Conservation (phyloP, 495 filamentous ascomycete species). For the Penicillium fimorum region DNA sequence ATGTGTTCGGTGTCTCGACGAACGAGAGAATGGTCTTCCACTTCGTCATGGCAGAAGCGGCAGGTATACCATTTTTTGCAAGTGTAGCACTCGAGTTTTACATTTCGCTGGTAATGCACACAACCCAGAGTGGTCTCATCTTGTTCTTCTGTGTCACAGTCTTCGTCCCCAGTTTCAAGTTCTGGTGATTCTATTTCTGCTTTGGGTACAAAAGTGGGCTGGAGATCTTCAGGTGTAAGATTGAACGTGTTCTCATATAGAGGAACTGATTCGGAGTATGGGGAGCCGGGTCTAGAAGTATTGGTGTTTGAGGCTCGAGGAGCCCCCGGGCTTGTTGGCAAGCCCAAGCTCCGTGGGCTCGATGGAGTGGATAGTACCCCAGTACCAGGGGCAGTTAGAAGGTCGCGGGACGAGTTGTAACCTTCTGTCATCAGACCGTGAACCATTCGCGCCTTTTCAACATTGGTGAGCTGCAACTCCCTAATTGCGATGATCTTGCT, state of each 20-base stretch:
- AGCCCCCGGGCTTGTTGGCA: constrained; percentile 35
- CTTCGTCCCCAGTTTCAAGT: constrained; percentile 41
- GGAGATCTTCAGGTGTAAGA: constrained; percentile 68
- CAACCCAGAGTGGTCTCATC: constrained; percentile 66
- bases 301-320: constrained; percentile 18
- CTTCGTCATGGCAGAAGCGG: constrained; percentile 88
- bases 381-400: constrained; percentile 28
- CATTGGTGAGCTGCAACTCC: constrained; percentile 55
- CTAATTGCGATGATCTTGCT: constrained; percentile 77
- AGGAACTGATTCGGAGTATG: constrained; percentile 29
- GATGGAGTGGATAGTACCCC: constrained; percentile 30
- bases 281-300: constrained; percentile 29
- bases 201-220: constrained; percentile 64
- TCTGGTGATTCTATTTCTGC: constrained; percentile 39
- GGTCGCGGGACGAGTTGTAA: constrained; percentile 55
- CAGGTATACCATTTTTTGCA: constrained; percentile 95
- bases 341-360: constrained; percentile 37
- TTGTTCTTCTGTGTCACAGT: constrained; percentile 41
- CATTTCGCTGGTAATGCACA: constrained; percentile 90
- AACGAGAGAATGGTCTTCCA: constrained; percentile 77
- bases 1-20: constrained; percentile 87
- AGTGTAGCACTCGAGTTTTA: constrained; percentile 88
- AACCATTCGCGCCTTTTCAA: constrained; percentile 79
- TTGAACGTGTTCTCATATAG: constrained; percentile 57
- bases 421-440: constrained; percentile 80